Evolutionary conservation across 177 flowering plant species (phyloP), one percentile per base, ranked within the genome.

Genomic region (Vitis hybrid): DNA sequence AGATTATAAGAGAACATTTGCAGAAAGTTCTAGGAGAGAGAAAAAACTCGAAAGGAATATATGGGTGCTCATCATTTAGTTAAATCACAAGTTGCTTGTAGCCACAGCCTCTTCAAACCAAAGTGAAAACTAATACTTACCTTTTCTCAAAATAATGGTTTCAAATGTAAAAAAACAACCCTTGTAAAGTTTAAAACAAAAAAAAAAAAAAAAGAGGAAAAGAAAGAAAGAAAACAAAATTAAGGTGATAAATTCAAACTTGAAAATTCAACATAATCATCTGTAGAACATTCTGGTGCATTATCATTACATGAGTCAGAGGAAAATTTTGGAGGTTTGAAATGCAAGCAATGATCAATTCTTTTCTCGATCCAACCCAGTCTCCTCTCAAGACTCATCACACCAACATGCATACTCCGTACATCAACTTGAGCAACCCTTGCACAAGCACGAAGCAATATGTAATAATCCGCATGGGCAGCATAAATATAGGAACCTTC

Each of bases 381-480:
- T 73, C 93, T 80, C 69, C 80, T 89, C 81, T 94, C 97, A 6
- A 93, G 68, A 55, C 74, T 80, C 74, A 87, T 59, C 8, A 86
- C 91, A 14, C 84, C 92, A 11, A 66, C 55, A 74, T 93, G 96
- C 95, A 94, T 84, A 45, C 62, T 67, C 67, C 90, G 86, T 52
- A 78, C 59, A 70, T 90, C 96, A 59, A 91, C 87, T 70, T 86
- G 81, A 2, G 82, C 97, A 70, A 81, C 82, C 63, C 69, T 81
- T 10, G 98, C 97, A 81, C 91, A 93, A 55, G 86, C 84, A 30
- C 94, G 91, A 70, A 94, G 92, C 78, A 94, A 67, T 55, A 93
- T 87, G 79, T 93, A 94, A 67, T 91, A 91, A 84, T 94, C 99
- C 9, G 91, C 98, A 83, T 93, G 94, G 0, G 88, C 90, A 57